Base-by-base conservation (phyloP, 306 rosid species). In the Cucumis melo region DNA sequence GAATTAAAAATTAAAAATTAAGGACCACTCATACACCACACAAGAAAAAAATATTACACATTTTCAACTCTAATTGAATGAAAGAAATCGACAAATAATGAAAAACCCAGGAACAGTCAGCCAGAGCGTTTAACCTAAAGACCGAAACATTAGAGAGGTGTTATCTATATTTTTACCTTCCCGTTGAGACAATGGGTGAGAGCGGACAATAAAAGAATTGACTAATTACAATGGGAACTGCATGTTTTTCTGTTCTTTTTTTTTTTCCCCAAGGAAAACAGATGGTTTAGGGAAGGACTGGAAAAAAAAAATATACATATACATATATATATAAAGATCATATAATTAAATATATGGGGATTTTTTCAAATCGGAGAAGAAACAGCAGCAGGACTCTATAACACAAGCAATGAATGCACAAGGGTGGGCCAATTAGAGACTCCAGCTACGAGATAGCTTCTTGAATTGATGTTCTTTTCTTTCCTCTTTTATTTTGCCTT, bases 371-470 rank as follows among this genome's bases (percentile, higher is more conserved):
- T 23, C 66, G 55, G 66, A 75, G 23, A 24, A 9, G 15, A 59
- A 46, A 48, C 57, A 51, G 77, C 32, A 73, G 44, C 50, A 51
- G 77, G 55, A 34, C 68, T 75, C 41, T 75, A 57, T 15, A 20
- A 58, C 78, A 75, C 78, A 75, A 39, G 67, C 68, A 57, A 41
- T 58, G 68, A 59, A 39, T 59, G 67, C 68, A 58, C 66, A 75
- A 42, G 55, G 39, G 9, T 36, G 56, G 60, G 16, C 42, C 59
- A 41, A 41, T 41, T 10, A 63, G 51, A 19, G 10, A 24, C 34
- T 66, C 73, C 73, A 41, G 73, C 72, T 36, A 65, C 19, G 73
- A 41, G 54, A 53, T 66, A 72, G 58, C 36, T 68, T 68, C 56
- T 27, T 32, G 60, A 27, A 72, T 24, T 72, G 58, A 48, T 27